Conservation (phyloP, 2,329 filamentous ascomycete genomes). For the Scedosporium dehoogii region DNA sequence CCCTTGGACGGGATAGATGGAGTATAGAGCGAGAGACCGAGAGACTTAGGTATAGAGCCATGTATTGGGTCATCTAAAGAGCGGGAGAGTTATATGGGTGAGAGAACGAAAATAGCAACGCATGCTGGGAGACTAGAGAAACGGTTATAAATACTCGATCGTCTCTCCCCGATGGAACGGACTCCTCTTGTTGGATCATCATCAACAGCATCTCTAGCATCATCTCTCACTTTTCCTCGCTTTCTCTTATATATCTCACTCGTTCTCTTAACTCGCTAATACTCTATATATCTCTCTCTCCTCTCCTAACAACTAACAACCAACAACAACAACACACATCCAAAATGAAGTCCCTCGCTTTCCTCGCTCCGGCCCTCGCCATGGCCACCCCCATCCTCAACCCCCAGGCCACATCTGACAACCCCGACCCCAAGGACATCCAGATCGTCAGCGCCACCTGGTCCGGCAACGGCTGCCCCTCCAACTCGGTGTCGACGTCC, state of each 20-base stretch:
- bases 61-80: background rate
- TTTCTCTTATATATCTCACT: background rate
- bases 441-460: constrained; percentile 28
- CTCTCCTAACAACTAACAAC: constrained; percentile 1
- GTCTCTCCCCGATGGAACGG: background rate
- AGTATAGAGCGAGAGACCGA: background rate
- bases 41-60: background rate
- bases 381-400: constrained; percentile 23
- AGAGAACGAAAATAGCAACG: background rate
- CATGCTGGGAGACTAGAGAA: background rate
- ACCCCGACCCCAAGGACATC: constrained; percentile 29
- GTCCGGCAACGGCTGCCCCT: constrained; percentile 34
- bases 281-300: constrained; percentile 1
- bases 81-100: background rate
- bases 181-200: constrained; percentile 1
- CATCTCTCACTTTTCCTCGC: background rate
- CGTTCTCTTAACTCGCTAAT: background rate
- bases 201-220: constrained; percentile 2
- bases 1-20: background rate
- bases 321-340: background rate
- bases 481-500: constrained; percentile 30
- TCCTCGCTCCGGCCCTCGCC: constrained; percentile 26
- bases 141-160: constrained; percentile 4
- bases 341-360: constrained; percentile 26
- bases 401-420: constrained; percentile 20